Evolutionary conservation across 768 basidiomycete genomes (phyloP), one percentile per base, ranked within the genome.

Genomic region (Podaxis rugospora): DNA sequence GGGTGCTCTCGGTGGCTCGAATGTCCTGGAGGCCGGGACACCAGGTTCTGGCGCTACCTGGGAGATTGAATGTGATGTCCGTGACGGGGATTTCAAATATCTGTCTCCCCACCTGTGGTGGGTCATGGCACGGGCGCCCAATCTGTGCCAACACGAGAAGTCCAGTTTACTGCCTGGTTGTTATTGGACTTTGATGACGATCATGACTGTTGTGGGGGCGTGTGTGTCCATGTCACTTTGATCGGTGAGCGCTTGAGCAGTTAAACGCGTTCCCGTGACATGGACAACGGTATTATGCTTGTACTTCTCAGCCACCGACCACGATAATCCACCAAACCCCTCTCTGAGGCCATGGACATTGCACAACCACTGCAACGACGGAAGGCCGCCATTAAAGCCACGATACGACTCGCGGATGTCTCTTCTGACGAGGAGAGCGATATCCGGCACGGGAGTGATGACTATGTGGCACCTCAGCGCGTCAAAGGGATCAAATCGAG

Each of bases 201-300:
- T 42, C 40, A 14, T 14, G 2, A 37, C 14, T 10, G 46, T 47
- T 23, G 23, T 27, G 50, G 50, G 50, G 13, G 13, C 25, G 25
- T 55, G 39, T 37, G 39, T 27, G 37, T 55, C 53, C 37, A 55
- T 23, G 13, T n/a, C 37, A 39, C 35, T 49, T 23, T 49, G 21
- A 27, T 23, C 11, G 21, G 5, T 25, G 21, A 49, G 32, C 32
- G 32, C 25, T 3, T 42, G 54, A 55, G 27, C 40, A 40, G 14
- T 32, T 32, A 10, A 39, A 58, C 47, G 57, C 57, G 47, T 49
- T 42, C 57, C 50, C 57, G 57, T 59, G 57, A 59, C 57, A 40
- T 23, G 28, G 5, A 39, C 37, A 21, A 3, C 18, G 36, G 25
- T 18, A 21, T 28, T 28, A 10, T 11, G 2, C 21, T 37, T n/a